Base-by-base conservation (phyloP, 169 alveolate species). In the Plasmodium vivax region DNA sequence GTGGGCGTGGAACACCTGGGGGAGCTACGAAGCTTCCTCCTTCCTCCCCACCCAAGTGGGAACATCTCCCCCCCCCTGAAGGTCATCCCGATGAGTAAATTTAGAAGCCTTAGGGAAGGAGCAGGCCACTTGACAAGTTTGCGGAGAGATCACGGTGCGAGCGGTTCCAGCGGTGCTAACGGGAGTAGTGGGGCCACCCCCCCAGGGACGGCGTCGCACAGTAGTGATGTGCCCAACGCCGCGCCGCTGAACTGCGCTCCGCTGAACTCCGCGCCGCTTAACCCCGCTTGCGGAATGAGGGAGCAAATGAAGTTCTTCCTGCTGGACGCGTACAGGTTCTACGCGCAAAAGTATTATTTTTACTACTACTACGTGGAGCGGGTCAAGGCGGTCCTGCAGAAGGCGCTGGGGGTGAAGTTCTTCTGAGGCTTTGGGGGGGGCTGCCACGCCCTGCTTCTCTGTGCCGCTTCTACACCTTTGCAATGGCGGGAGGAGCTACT, bases 331-430 rank as follows among this genome's bases (percentile, higher is more conserved):
- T 82, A 38, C 14, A n/a, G 58, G 10, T 82, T 82, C 43, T 82
- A 82, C 23, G 36, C 71, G 16, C 72, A 82, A 30, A 82, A 82
- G 41, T 82, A 82, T 56, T 82, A 82, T 38, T 82, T 82, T 23
- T 82, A 82, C 34, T 82, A 82, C 41, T 82, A 82, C 3, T 82
- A 82, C 41, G 80, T 82, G 34, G 62, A 38, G n/a, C 56, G 71
- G 23, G 58, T 82, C 23, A 82, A 82, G 54, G 62, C 4, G 19
- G 62, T 56, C 16, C 72, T 82, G 16, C 80, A 43, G 12, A 62
- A 23, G 34, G 51, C 43, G 27, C 23, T 47, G 23, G 72, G 72
- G 19, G 81, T 12, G 1, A 82, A 56, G 19, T 47, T 30, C 27
- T 82, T 56, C 32, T 30, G 43, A 81, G 8, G n/a, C n/a, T n/a